Evolutionary conservation across 1,139 yeast species (phyloP), one percentile per base, ranked within the genome.

Genomic region (Scheffersomyces lignicola): DNA sequence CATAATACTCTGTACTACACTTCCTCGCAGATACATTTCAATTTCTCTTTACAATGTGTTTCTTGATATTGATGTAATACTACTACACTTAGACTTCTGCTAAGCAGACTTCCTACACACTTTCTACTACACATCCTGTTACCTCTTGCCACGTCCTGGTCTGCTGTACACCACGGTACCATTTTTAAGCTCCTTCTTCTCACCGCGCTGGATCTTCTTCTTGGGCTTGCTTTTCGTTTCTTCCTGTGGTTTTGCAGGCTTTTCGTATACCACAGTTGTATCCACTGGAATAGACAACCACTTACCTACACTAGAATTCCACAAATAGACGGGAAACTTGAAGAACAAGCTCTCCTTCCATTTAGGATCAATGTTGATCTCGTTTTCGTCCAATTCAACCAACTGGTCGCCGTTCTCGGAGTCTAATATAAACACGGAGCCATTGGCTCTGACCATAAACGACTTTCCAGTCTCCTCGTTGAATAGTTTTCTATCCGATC

Each of bases 371-470:
- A 50, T 39, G 32, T 59, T 55, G 28, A 73, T 62, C 18, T 69
- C 74, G 40, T 60, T 51, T 31, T 73, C 74, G 39, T 66, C 68
- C 36, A 70, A 44, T 20, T 49, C 43, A 7, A 49, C 45, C 12
- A 47, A 48, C n/a, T 52, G 61, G 16, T 66, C 73, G 15, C 60
- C 59, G 8, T 68, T 74, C 26, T 70, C 73, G n/a, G 60, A 59
- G 41, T 83, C 88, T 12, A 79, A 57, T 28, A 83, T 60, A 55
- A 66, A 79, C 9, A 89, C 89, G 2, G 65, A 60, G n/a, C 95
- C 95, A 38, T 78, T 80, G 15, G 82, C 72, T 41, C 80, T 75
- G 3, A 89, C 83, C 29, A 78, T 47, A 45, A 89, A 82, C 25
- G 70, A 66, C 51, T 77, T 80, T 2, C 85, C 88, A 33, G 51